Percentiles rank a stretch among this genome's conserved stretches.
These are phyloP conservation scores for Pyrenula massariospora DNA, from an alignment of 495 filamentous ascomycete genomes.

Conservation along the genomic window DNA sequence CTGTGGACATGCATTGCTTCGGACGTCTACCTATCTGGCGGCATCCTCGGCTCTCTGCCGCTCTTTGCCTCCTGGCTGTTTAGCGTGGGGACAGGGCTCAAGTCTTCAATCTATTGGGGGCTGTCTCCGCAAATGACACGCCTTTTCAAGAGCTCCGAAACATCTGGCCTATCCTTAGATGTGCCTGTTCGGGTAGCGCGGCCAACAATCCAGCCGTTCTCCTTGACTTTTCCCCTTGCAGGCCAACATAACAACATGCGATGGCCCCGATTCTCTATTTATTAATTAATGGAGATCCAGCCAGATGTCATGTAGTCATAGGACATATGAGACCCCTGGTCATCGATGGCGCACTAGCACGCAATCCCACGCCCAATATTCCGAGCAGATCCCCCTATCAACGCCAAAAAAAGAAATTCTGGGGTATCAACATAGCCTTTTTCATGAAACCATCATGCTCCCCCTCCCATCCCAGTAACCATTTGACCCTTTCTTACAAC, in stretches of 20 bases:
- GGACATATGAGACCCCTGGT: no score
- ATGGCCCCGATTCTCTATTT: no score
- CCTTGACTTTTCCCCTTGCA: no score
- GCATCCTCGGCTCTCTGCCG: background rate
- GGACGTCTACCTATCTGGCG: background rate
- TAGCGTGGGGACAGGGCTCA: no score
- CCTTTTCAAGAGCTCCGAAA: background rate
- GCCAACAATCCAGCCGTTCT: background rate
- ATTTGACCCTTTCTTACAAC: constrained; percentile 43
- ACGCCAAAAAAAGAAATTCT: background rate
- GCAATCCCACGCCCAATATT: no score
- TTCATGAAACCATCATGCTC: background rate
- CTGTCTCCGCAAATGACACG: background rate
- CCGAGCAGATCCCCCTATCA: background rate
- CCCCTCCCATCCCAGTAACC: background rate
- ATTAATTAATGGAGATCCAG: no score
- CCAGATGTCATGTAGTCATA: no score
- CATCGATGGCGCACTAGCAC: no score
- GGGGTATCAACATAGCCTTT: background rate
- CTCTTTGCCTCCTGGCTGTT: background rate
- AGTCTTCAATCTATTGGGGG: no score
- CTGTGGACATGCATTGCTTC: no score
- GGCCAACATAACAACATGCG: no score
- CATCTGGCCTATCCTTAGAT: background rate
- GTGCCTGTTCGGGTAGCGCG: background rate